phyloP scores from a whole-genome alignment of 1,284 basidiomycete genomes.

The Leccinum ponderosum region DNA sequence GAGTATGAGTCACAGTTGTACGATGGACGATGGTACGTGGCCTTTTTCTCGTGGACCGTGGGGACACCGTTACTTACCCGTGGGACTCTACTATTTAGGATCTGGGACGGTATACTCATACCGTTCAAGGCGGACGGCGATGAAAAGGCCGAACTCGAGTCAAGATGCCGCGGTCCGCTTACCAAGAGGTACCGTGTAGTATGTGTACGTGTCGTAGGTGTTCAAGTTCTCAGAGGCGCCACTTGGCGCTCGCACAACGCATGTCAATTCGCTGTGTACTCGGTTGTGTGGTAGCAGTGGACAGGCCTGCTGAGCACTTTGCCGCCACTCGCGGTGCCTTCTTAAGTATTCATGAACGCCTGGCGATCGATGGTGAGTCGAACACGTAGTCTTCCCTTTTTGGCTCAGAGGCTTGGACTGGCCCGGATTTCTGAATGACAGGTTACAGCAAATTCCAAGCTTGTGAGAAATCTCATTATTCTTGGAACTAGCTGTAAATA shows the following conservation, averaged over 20 bases:
- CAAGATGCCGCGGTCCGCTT: not conserved
- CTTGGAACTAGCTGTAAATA: not conserved
- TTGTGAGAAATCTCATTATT: not conserved
- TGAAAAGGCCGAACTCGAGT: not conserved
- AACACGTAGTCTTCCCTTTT: not conserved
- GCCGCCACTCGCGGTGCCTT: not conserved
- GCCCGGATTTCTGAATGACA: not conserved
- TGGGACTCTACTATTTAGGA: not conserved
- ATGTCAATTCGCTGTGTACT: not conserved
- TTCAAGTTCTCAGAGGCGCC: not conserved
- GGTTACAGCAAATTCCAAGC: not conserved
- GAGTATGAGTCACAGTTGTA: not conserved
- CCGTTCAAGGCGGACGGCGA: not conserved
- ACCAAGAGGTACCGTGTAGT: not conserved
- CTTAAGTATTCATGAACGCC: not conserved
- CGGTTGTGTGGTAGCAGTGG: not conserved
- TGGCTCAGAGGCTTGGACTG: not conserved
- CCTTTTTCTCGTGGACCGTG: not conserved
- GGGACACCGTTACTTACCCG: not conserved
- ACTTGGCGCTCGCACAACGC: not conserved
- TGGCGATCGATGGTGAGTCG: not conserved
- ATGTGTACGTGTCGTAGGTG: not conserved
- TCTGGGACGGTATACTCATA: not conserved
- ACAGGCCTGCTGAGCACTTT: not conserved
- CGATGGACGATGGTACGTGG: not conserved